Evolutionary conservation across 176 grass and related monocot species (phyloP).

Genomic region (Juncus effusus): DNA sequence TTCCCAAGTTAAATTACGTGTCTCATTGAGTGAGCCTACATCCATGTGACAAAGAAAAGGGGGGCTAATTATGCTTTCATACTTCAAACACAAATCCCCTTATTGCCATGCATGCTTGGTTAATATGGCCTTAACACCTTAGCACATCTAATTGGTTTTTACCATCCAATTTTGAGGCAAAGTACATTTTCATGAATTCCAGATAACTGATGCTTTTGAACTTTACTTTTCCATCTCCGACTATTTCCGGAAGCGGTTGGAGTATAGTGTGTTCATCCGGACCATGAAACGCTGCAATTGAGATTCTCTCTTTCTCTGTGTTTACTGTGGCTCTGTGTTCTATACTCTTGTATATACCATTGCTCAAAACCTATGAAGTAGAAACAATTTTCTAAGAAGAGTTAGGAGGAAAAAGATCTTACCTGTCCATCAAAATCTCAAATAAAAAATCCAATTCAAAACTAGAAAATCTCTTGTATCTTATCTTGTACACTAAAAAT

Average conservation of each 20-base stretch:
- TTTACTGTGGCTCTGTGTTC: slow-evolving; percentile 27
- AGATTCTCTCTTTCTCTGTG: slow-evolving; percentile 18
- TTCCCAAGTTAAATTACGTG: too few relatives aligned
- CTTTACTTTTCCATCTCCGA: slow-evolving; percentile 10
- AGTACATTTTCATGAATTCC: slow-evolving; percentile 6
- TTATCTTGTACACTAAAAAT: too few relatives aligned
- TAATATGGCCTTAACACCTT: background rate
- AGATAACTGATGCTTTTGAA: slow-evolving; percentile 6
- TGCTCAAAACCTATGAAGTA: slow-evolving; percentile 16
- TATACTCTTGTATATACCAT: slow-evolving; percentile 39
- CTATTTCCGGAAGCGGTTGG: slow-evolving; percentile 14
- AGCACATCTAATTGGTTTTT: slow-evolving; percentile 17
- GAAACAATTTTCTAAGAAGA: too few relatives aligned
- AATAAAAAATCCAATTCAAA: too few relatives aligned
- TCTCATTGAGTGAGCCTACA: too few relatives aligned
- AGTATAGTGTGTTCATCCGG: background rate
- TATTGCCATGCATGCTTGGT: too few relatives aligned
- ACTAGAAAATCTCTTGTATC: too few relatives aligned
- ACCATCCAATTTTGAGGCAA: slow-evolving; percentile 10
- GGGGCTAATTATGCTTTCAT: too few relatives aligned
- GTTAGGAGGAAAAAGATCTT: too few relatives aligned
- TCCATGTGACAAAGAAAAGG: too few relatives aligned
- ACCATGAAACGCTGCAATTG: slow-evolving; percentile 15
- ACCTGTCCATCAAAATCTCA: too few relatives aligned
- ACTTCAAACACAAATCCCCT: too few relatives aligned